phyloP scores from a whole-genome alignment of 441 rosid species.

The California macrophylla region DNA sequence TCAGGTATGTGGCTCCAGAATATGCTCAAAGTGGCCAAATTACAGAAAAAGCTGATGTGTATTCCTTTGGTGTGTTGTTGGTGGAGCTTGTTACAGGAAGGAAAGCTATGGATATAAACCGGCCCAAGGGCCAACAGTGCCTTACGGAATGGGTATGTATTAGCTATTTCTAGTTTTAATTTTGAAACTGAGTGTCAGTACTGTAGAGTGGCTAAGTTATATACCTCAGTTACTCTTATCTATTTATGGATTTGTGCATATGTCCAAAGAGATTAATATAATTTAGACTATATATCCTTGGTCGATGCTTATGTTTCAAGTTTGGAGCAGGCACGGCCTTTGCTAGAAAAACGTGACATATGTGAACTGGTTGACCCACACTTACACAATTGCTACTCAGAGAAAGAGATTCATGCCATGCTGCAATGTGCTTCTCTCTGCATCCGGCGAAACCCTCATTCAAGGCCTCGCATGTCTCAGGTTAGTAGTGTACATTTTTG shows the following conservation, averaged over 20 bases:
- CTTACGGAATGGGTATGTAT: constrained; percentile 97
- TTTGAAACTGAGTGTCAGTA: no score
- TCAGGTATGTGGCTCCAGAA: constrained; percentile 96
- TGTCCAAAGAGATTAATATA: no score
- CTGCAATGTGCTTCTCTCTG: constrained; percentile 86
- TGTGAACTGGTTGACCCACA: constrained; percentile 69
- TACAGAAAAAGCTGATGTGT: constrained; percentile 93
- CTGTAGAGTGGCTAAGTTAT: no score
- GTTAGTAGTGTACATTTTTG: constrained; percentile 25
- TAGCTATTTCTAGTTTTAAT: background rate
- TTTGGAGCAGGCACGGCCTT: constrained; percentile 76
- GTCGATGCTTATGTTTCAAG: constrained; percentile 12
- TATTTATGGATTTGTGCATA: background rate
- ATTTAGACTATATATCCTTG: background rate
- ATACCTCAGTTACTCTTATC: constrained; percentile 1
- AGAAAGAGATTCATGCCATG: constrained; percentile 76
- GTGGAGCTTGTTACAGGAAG: constrained; percentile 91
- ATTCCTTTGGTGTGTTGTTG: constrained; percentile 89
- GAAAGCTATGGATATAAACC: constrained; percentile 83
- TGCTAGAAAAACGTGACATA: constrained; percentile 68
- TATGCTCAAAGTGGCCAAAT: constrained; percentile 95
- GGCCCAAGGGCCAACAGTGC: constrained; percentile 94
- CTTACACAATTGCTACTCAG: constrained; percentile 45
- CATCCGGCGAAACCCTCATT: constrained; percentile 73
- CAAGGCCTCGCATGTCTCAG: constrained; percentile 97